Conservation (phyloP, 1,284 basidiomycete genomes). For the Sutorius eximius region DNA sequence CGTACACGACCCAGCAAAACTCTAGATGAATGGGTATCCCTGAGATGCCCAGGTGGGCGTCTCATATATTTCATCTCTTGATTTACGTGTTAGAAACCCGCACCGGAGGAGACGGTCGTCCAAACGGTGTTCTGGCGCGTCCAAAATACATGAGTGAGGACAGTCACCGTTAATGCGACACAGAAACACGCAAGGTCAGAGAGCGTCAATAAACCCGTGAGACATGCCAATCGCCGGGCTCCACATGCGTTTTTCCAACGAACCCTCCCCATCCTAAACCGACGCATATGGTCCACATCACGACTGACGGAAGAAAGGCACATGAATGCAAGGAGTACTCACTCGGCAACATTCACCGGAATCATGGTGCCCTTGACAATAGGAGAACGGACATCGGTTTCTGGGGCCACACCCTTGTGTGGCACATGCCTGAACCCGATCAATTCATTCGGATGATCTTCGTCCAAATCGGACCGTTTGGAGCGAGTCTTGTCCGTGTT, state of each 20-base stretch:
- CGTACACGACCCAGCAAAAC: constrained; percentile 5
- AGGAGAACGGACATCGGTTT: constrained; percentile 32
- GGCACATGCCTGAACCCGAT: constrained; percentile 18
- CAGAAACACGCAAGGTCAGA: constrained; percentile 22
- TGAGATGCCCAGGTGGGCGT: not conserved
- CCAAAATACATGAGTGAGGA: constrained; percentile 22
- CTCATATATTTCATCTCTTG: constrained; percentile 3
- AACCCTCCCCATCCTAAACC: constrained; percentile 14
- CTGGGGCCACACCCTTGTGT: constrained; percentile 10
- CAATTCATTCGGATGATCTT: constrained; percentile 1
- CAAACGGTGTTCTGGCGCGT: constrained; percentile 27
- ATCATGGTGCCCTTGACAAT: constrained; percentile 24
- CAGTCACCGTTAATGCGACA: constrained; percentile 13
- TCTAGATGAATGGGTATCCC: not conserved
- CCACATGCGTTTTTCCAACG: constrained; percentile 13
- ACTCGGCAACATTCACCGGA: constrained; percentile 21
- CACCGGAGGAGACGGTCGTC: constrained; percentile 28
- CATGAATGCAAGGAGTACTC: constrained; percentile 15
- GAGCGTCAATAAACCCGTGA: constrained; percentile 6
- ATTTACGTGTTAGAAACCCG: constrained; percentile 3
- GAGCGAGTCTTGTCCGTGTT: not conserved
- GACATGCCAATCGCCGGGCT: constrained; percentile 3
- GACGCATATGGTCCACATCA: constrained; percentile 7
- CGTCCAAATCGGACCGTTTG: not conserved
- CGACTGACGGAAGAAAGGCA: not conserved